A percentile compares a stretch with the other conserved stretches of the same genome.
phyloP scores from a whole-genome alignment of 75 land plant genomes.

The Pinus albicaulis region DNA sequence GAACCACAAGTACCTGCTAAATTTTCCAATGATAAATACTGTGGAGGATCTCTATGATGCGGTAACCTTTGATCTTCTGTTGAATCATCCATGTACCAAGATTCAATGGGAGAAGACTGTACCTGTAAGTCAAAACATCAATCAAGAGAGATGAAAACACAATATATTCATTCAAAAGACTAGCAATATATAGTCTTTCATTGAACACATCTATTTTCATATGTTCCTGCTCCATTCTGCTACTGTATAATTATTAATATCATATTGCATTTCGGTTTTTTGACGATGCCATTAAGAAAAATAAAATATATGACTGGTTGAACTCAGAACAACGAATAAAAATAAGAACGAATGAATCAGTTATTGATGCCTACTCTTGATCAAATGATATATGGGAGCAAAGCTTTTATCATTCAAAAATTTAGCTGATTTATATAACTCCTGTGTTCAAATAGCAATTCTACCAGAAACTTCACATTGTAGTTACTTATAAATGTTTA shows the following conservation, averaged over 20 bases:
- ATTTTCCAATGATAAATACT: conserved; percentile 65
- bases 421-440: neutral
- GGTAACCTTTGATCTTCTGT: conserved; percentile 83
- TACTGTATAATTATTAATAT: neutral
- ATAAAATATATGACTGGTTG: neutral
- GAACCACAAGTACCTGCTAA: conserved; percentile 52
- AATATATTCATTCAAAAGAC: neutral
- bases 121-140: neutral
- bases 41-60: conserved; percentile 74
- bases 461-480: neutral
- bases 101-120: conserved; percentile 48
- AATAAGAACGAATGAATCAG: neutral
- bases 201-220: neutral
- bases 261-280: neutral
- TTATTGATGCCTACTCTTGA: neutral
- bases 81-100: conserved; percentile 98
- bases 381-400: neutral
- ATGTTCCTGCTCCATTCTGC: neutral
- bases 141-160: neutral
- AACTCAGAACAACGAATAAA: neutral
- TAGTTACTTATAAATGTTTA: neutral
- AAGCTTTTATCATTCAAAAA: neutral
- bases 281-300: neutral
- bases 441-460: neutral
- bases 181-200: neutral